Evolutionary conservation across 2,329 filamentous ascomycete species (phyloP), one percentile per base, ranked within the genome.

Genomic region (Sclerotiophoma versabilis): DNA sequence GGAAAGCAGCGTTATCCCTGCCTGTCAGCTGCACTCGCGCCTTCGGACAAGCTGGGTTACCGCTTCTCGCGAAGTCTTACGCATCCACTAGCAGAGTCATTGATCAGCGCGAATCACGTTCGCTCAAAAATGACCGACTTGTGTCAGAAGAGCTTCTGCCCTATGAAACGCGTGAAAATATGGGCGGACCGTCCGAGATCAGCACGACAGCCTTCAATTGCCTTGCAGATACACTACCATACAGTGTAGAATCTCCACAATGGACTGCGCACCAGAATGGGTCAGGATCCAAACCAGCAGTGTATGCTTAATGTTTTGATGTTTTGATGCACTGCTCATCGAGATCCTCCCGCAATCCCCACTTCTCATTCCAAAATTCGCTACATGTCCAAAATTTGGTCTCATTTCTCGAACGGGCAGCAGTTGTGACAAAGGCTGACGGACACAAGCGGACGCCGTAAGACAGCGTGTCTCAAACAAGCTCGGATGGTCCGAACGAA

Each of bases 1-100:
- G 68, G 68, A 68, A 49, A 36, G 56, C 59, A 58, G 58, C 68
- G 67, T 68, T 17, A 42, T 52, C 69, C 60, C 37, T 49, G 59
- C 60, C 43, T 55, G 54, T 58, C 52, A 55, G 51, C 43, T 46
- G 44, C 27, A 29, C 48, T 51, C 49, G 54, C 57, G 30, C 47
- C 56, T 54, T 61, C 60, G 57, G 59, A 55, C 57, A 43, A 59
- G 42, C 52, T 57, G 55, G 47, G 58, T 41, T 44, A 52, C 60
- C 58, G 57, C 60, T 60, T 56, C 53, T 49, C 26, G 58, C 48
- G 39, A 30, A 34, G 36, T 25, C 45, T 49, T 27, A 41, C 39
- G 30, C 29, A 41, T 54, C 51, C 42, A 25, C 36, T 44, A 22
- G 19, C 29, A 43, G 43, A 58, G 44, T 51, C 49, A 54, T 56